These are phyloP conservation scores for Trichoderma harzianum DNA, from an alignment of 2,329 filamentous ascomycete genomes.

Conservation along the genomic window DNA sequence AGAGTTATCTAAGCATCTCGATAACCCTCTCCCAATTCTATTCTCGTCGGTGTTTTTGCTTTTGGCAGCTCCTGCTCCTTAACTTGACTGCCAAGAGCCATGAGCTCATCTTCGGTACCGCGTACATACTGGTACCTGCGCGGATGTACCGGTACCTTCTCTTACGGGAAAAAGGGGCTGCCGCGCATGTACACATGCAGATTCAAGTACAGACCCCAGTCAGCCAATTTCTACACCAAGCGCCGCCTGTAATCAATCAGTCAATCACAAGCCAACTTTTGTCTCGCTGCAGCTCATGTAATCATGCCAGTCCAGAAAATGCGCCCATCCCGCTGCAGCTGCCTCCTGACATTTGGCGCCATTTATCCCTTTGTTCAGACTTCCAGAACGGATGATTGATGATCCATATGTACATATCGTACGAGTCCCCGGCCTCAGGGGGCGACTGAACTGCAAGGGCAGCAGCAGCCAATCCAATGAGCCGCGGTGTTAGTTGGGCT, in stretches of 20 bases:
- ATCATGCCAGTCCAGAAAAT: neutral
- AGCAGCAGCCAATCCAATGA: neutral
- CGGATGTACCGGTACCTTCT: neutral
- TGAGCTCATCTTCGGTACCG: neutral
- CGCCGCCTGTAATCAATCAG: neutral
- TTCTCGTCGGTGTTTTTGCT: neutral
- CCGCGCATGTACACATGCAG: neutral
- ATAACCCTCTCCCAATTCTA: neutral
- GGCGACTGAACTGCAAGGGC: neutral
- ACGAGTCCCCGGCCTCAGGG: conserved; percentile 3
- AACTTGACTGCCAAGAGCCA: neutral
- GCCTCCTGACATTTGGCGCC: neutral
- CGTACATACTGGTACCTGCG: neutral
- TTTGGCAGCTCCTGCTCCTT: neutral
- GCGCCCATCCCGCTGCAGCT: neutral
- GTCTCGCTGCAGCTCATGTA: neutral
- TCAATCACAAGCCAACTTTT: neutral
- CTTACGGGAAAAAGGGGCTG: neutral
- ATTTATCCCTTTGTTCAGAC: neutral
- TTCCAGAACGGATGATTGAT: conserved; percentile 8
- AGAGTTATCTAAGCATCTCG: conserved; percentile 5
- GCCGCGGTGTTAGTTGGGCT: neutral
- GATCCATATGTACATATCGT: conserved; percentile 8
- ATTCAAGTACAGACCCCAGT: neutral
- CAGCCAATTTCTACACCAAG: neutral